phyloP scores from a whole-genome alignment of 495 filamentous ascomycete species.

The Penicillium bovifimosum region DNA sequence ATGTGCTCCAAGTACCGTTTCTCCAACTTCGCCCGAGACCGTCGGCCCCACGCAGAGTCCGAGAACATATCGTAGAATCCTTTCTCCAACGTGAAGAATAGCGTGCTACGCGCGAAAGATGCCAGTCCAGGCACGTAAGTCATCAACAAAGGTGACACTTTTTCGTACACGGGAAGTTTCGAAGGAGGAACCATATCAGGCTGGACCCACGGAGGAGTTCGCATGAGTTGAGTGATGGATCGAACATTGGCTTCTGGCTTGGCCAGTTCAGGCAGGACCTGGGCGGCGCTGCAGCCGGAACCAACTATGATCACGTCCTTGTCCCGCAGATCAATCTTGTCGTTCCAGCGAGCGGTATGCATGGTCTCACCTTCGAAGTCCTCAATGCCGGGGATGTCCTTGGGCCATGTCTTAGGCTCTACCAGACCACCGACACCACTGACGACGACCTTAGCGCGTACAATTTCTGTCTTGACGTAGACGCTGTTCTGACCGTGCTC shows the following conservation, averaged over 20 bases:
- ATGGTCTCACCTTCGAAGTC: constrained; percentile 50
- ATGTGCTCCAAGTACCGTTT: constrained; percentile 42
- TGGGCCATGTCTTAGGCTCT: constrained; percentile 46
- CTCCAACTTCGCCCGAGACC: constrained; percentile 26
- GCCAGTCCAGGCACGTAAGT: constrained; percentile 42
- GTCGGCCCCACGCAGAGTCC: constrained; percentile 24
- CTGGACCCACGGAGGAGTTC: constrained; percentile 58
- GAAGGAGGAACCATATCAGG: constrained; percentile 16
- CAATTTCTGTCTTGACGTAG: constrained; percentile 37
- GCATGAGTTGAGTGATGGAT: constrained; percentile 58
- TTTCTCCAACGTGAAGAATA: constrained; percentile 33
- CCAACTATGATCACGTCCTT: constrained; percentile 58
- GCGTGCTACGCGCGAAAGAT: constrained; percentile 21
- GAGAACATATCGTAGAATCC: constrained; percentile 33
- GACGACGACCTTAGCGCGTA: constrained; percentile 53
- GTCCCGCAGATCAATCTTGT: constrained; percentile 35
- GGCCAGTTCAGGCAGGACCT: constrained; percentile 37
- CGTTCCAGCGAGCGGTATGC: constrained; percentile 55
- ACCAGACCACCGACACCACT: constrained; percentile 51
- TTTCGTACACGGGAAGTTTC: constrained; percentile 30
- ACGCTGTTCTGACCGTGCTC: constrained; percentile 34
- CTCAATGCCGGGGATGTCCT: constrained; percentile 49
- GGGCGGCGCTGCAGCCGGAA: constrained; percentile 54
- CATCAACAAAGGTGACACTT: constrained; percentile 35
- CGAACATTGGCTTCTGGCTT: constrained; percentile 42